Base-by-base conservation (phyloP, 306 rosid genomes). In the Astragalus membranaceus region DNA sequence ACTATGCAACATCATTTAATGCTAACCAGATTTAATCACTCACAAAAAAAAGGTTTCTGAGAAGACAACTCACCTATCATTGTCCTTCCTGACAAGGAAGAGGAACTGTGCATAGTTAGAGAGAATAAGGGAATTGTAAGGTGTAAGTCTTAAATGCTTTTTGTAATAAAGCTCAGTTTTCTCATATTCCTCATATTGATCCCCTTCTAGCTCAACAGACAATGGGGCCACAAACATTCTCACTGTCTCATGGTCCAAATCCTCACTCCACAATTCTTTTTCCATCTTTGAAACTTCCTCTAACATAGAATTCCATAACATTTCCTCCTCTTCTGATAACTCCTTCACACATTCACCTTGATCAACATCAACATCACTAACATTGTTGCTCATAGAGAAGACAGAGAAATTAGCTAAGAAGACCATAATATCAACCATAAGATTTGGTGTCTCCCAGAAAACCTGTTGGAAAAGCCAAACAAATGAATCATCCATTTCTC, bases 31-130 rank as follows among this genome's bases (percentile, higher is more conserved):
- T 39, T 20, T 36, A 43, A 50, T 23, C 13, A 52, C 6, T 23
- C n/a, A 52, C 6, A 35, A 5, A 6, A 39, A 6, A 51, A 6
- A 41, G 11, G 68, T 50, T 83, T 17, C 5, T 32, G 48, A 60
- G 61, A 60, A n/a, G n/a, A n/a, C n/a, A n/a, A 69, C 80, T 67
- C 49, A 90, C 96, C 88, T 61, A 26, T 88, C 83, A 72, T 51
- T 73, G 70, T 90, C 91, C 57, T 69, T 88, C 11, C 70, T 58
- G 4, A 92, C 96, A 30, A 88, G 84, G 81, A 78, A 81, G 67
- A 90, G 96, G 79, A 86, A 92, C 35, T 90, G 96, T 14, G 88
- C 98, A 78, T 83, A 90, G 80, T 92, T 92, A 29, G 95, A 78
- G 13, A 92, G 84, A 15, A 92, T 81, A 66, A 92, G 98, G 4